Percentiles rank a stretch among this genome's conserved stretches.
Conservation (phyloP, 1,139 yeast species). For the Debaryomycetaceae sp. region DNA sequence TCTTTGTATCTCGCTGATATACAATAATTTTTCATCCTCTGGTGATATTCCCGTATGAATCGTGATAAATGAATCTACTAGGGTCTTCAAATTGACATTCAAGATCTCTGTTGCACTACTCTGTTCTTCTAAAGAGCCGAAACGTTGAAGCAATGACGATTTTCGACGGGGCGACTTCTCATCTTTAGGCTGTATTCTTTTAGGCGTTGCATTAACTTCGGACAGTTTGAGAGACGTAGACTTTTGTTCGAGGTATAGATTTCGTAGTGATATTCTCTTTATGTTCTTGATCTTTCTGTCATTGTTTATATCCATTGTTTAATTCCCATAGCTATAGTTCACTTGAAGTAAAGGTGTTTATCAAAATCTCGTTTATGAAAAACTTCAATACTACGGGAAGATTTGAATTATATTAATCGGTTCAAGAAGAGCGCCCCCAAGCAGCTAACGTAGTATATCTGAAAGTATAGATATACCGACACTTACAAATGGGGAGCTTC, state of each 20-base stretch:
- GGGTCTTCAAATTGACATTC: constrained; percentile 9
- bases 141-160: constrained; percentile 8
- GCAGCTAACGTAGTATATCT: too few relatives aligned
- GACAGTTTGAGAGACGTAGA: neutral
- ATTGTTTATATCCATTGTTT: constrained; percentile 6
- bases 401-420: too few relatives aligned
- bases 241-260: constrained; percentile 9
- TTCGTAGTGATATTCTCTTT: constrained; percentile 15
- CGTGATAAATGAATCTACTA: constrained; percentile 28
- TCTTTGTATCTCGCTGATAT: constrained; percentile 33
- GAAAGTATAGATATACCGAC: too few relatives aligned
- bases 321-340: neutral
- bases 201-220: neutral
- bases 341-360: neutral
- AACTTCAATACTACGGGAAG: too few relatives aligned
- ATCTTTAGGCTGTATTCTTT: neutral
- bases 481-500: constrained; percentile 20
- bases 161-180: constrained; percentile 6
- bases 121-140: constrained; percentile 11
- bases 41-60: constrained; percentile 15
- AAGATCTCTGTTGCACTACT: constrained; percentile 11
- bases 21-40: constrained; percentile 18
- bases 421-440: too few relatives aligned
- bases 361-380: neutral
- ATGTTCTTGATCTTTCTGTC: constrained; percentile 10